phyloP scores from a whole-genome alignment of 2,329 filamentous ascomycete species.

The Didymella segeticola region DNA sequence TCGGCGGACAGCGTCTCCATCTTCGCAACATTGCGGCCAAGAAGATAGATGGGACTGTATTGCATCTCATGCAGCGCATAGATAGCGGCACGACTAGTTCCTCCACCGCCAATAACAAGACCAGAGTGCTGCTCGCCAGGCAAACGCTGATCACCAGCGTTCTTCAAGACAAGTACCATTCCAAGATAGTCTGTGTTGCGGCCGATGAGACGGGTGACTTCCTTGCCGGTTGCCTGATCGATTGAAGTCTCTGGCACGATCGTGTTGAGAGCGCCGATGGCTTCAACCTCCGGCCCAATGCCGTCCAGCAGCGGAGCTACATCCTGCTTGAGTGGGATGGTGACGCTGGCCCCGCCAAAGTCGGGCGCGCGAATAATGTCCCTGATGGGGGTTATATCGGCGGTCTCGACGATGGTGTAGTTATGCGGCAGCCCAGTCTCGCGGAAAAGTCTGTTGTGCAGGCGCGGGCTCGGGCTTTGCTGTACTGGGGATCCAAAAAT shows the following conservation, averaged over 20 bases:
- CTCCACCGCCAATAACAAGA: conserved; percentile 88
- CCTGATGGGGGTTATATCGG: conserved; percentile 64
- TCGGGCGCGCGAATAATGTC: conserved; percentile 71
- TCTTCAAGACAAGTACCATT: conserved; percentile 80
- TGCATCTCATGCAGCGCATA: conserved; percentile 85
- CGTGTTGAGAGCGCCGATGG: conserved; percentile 94
- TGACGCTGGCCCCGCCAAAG: conserved; percentile 94
- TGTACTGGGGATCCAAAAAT: conserved; percentile 87
- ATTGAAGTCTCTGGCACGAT: conserved; percentile 68
- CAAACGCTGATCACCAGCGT: conserved; percentile 60
- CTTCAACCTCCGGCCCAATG: conserved; percentile 76
- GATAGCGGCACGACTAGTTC: conserved; percentile 89
- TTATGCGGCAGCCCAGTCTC: conserved; percentile 80
- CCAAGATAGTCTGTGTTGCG: conserved; percentile 97
- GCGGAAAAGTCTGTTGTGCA: conserved; percentile 86
- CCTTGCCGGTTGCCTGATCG: conserved; percentile 50
- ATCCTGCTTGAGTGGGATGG: conserved; percentile 92
- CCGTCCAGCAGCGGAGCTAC: conserved; percentile 82
- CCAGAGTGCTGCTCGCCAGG: conserved; percentile 59
- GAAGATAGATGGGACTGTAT: conserved; percentile 84
- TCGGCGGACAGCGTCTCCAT: conserved; percentile 70
- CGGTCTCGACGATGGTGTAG: conserved; percentile 81
- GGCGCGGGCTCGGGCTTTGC: conserved; percentile 81
- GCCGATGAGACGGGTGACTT: conserved; percentile 67
- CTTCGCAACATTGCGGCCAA: conserved; percentile 77